Percentiles rank a stretch among this genome's conserved stretches.
phyloP scores from a whole-genome alignment of 1,284 basidiomycete species.

The Phellinidium pouzarii region DNA sequence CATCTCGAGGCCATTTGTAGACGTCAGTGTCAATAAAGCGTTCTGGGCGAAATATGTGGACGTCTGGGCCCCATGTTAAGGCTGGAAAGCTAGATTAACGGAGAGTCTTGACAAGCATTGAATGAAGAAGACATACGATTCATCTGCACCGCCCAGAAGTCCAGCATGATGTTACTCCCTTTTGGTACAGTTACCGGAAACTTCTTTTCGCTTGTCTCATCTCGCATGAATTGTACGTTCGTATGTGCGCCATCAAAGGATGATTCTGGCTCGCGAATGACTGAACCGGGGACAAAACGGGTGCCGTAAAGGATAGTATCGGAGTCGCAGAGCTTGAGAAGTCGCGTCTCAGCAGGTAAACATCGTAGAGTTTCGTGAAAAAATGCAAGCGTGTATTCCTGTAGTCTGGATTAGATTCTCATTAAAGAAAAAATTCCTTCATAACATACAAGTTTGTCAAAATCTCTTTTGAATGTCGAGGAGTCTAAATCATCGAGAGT shows the following conservation, averaged over 20 bases:
- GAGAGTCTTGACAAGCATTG: not conserved
- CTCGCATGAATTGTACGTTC: constrained; percentile 17
- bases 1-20: constrained; percentile 34
- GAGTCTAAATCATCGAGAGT: constrained; percentile 6
- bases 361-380: constrained; percentile 32
- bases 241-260: constrained; percentile 7
- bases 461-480: constrained; percentile 22
- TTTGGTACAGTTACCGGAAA: constrained; percentile 32
- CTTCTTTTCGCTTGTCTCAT: constrained; percentile 26
- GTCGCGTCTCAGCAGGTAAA: constrained; percentile 31
- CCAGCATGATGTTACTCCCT: constrained; percentile 34
- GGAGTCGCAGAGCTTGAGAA: constrained; percentile 33
- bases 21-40: constrained; percentile 38
- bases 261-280: not conserved
- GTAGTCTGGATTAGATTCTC: not conserved
- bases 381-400: constrained; percentile 26
- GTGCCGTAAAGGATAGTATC: constrained; percentile 32
- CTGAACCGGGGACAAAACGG: constrained; percentile 25
- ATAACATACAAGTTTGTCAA: constrained; percentile 23
- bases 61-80: constrained; percentile 39
- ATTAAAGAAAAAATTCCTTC: too few relatives aligned
- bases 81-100: constrained; percentile 22
- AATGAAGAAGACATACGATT: constrained; percentile 19
- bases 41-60: constrained; percentile 36
- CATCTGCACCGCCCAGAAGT: constrained; percentile 33